These are phyloP conservation scores for Rhodotorula paludigena DNA, from an alignment of 768 basidiomycete genomes.

Conservation along the genomic window DNA sequence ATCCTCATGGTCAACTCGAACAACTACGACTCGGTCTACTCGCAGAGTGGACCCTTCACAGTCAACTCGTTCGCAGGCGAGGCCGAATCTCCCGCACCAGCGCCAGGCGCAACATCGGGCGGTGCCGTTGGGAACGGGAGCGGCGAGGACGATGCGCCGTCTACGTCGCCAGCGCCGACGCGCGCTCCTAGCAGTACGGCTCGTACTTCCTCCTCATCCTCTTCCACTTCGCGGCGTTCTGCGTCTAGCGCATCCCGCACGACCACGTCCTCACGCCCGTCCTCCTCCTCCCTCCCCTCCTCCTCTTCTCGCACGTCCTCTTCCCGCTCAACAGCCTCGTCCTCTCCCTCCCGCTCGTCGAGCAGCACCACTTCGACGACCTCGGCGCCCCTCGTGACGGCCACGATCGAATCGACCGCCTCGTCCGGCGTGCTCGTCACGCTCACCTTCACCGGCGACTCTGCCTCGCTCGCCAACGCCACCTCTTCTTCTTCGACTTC, in stretches of 20 bases:
- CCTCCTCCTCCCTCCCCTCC: neutral
- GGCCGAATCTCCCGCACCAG: neutral
- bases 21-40: slow-evolving; percentile 16
- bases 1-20: slow-evolving; percentile 31
- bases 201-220: neutral
- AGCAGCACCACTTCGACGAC: neutral
- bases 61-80: slow-evolving; percentile 20
- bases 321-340: neutral
- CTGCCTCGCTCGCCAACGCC: neutral
- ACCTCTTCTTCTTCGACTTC: neutral
- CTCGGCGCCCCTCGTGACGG: neutral
- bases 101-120: neutral
- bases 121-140: neutral
- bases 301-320: neutral
- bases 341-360: neutral
- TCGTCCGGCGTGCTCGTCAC: slow-evolving; percentile 12
- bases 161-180: slow-evolving; percentile 2
- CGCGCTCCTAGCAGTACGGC: neutral
- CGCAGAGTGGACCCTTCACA: slow-evolving; percentile 15
- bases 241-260: neutral
- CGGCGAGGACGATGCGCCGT: neutral
- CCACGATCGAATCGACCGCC: slow-evolving; percentile 2
- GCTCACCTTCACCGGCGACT: neutral
- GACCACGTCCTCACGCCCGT: neutral
- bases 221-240: neutral